Base-by-base conservation (phyloP, 2,329 filamentous ascomycete genomes). In the Microcyclosporella mali region DNA sequence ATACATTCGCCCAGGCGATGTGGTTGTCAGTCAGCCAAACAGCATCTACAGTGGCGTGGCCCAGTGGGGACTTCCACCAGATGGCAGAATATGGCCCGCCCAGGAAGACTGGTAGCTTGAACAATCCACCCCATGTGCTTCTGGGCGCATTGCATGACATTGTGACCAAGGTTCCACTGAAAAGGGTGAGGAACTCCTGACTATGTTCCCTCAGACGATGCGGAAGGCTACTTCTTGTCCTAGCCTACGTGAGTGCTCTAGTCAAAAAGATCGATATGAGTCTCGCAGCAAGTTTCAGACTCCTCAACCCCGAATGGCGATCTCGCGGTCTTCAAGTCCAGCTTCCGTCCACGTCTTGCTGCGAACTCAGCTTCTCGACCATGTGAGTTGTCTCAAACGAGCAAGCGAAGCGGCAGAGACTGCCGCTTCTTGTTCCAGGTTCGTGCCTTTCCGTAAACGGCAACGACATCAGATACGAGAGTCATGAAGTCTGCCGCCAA, bases 211-310 rank as follows among this genome's bases (percentile, higher is more conserved):
- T 37, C 3, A 4, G 18, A 25, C 17, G 15, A 11, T 33, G 59
- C 3, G 51, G 52, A 29, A 51, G 59, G 25, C 51, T 58, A 11
- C 59, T 57, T 11, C 53, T 63, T 21, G 55, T 53, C 8, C 37
- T 57, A 8, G 51, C 53, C 17, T 47, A 57, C 33, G 56, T 56
- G 12, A 55, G 52, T 9, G 43, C 48, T 3, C 59, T 53, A 42
- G 11, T 60, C 14, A 33, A 35, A 17, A 35, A 21, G 17, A 38
- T 18, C 4, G 36, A 53, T 25, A 25, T 25, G 21, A 25, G 21
- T 9, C 21, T 25, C 21, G 21, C 21, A 25, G 21, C 21, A 25
- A n/a, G n/a, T n/a, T n/a, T n/a, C n/a, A n/a, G n/a, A n/a, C n/a
- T n/a, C n/a, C n/a, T n/a, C n/a, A n/a, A n/a, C n/a, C n/a, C n/a